Evolutionary conservation across 148 eudicot species (phyloP), one percentile per base, ranked within the genome.

Genomic region (Cornus kousa): DNA sequence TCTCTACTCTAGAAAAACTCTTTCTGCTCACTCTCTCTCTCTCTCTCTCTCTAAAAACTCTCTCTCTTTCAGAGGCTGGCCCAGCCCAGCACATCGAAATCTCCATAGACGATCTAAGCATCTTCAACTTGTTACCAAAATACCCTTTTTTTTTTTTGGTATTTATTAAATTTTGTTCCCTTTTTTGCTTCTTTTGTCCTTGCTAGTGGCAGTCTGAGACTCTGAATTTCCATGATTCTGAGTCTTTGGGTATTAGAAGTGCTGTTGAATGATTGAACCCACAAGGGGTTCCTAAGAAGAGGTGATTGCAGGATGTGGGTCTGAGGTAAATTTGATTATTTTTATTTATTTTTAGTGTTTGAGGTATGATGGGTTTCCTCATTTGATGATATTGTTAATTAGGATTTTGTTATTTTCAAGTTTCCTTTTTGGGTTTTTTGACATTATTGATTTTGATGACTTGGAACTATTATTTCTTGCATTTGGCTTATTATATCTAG

Each of bases 21-120:
- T 60, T 20, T 43, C 10, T 43, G 48, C 48, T 43, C 48, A 43
- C 48, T 43, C 48, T 43, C 48, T 43, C 69, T 32, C 43, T 13
- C 20, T 70, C 16, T 74, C 68, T 74, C 77, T 74, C 77, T 74
- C 48, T 37, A 20, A 57, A 73, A 74, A 77, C 81, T 83, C 71
- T 71, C 59, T 32, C 65, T 79, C 64, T 83, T 75, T 80, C 62
- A 71, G 80, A 79, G 80, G 83, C 71, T 87, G 90, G 89, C 94
- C 95, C 95, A 87, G 81, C 94, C 95, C 95, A 89, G 80, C 89
- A 87, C 94, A 94, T 94, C 97, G 92, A 89, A 91, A 87, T 86
- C 91, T 83, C 74, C 90, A 70, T 85, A 68, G 82, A 86, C 83
- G 86, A 90, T 89, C 91, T 85, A 72, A 82, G 86, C 84, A 83